phyloP scores from a whole-genome alignment of 2,329 filamentous ascomycete species.

The Didymella glomerata region DNA sequence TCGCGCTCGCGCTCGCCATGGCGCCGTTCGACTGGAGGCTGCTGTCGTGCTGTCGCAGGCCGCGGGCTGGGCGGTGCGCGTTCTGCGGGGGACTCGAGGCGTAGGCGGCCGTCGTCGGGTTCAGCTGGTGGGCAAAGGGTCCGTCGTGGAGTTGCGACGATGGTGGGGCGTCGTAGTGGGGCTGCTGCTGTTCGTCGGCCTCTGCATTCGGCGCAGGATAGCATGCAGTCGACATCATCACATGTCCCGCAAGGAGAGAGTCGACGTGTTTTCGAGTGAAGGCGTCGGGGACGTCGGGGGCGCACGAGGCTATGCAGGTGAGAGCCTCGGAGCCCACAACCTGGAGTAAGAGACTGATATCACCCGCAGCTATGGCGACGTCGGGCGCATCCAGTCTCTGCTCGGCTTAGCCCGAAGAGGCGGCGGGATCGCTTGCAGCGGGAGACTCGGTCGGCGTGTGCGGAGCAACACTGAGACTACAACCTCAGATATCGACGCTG shows the following conservation, averaged over 20 bases:
- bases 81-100: background rate
- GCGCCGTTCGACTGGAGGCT: slow-evolving; percentile 34
- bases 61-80: slow-evolving; percentile 40
- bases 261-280: background rate
- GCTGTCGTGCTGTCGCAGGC: slow-evolving; percentile 41
- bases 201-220: slow-evolving; percentile 27
- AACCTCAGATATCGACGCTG: background rate
- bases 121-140: slow-evolving; percentile 14
- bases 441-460: background rate
- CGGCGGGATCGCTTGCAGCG: slow-evolving; percentile 13
- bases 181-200: slow-evolving; percentile 27
- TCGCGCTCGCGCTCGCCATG: slow-evolving; percentile 42
- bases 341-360: slow-evolving; percentile 31
- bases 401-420: slow-evolving; percentile 24
- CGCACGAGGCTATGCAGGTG: background rate
- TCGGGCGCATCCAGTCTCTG: slow-evolving; percentile 28
- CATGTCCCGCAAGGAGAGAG: background rate
- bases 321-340: slow-evolving; percentile 7
- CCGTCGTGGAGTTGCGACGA: slow-evolving; percentile 15
- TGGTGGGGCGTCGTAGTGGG: slow-evolving; percentile 43
- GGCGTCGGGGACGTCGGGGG: background rate
- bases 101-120: slow-evolving; percentile 23
- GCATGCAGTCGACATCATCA: slow-evolving; percentile 30
- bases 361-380: slow-evolving; percentile 24
- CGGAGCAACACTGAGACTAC: background rate